Base-by-base conservation (phyloP, 768 basidiomycete genomes). In the Naematelia aurantialba region DNA sequence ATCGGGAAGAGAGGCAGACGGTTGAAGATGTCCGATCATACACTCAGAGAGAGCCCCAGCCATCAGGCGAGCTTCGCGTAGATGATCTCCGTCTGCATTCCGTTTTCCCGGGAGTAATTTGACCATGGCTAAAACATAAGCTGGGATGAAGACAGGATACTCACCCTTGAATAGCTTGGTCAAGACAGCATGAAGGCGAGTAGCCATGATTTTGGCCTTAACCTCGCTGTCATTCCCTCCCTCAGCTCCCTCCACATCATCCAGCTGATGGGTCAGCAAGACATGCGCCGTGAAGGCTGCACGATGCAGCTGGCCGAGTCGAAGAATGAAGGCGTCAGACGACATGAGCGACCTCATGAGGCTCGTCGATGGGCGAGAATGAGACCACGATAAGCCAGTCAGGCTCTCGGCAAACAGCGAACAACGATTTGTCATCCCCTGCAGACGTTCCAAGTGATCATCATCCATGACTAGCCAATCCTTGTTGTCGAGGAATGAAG, bases 101-200 rank as follows among this genome's bases (percentile, higher is more conserved):
- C 91, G 84, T 59, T 89, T 82, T 70, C 89, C 85, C 27, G 76
- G 64, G 76, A 93, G 88, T 76, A 93, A 82, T 78, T 91, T 90
- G 60, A 90, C 86, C 68, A 90, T 84, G 13, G 91, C 90, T 92
- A 30, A 5, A 45, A n/a, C 12, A 46, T 59, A 21, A 65, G 52
- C 27, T 25, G 12, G 21, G 14, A 12, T 17, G 1, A n/a, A 13
- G 21, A 14, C 22, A 25, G 50, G n/a, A 3, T 5, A 73, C 80
- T 58, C 76, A 90, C 91, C 85, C 82, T 90, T 89, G 78, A 91
- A 89, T 76, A 96, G 88, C 0, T 91, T 88, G 1, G 85, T 83
- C 58, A 92, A 77, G 1, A 85, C 82, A 31, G 82, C 84, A 0
- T 90, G 89, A 51, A 92, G 80, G 25, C 88, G 86, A 61, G 85